Base-by-base conservation (phyloP, 371 early-diverging fungal species). In the Haplosporangium sp. region DNA sequence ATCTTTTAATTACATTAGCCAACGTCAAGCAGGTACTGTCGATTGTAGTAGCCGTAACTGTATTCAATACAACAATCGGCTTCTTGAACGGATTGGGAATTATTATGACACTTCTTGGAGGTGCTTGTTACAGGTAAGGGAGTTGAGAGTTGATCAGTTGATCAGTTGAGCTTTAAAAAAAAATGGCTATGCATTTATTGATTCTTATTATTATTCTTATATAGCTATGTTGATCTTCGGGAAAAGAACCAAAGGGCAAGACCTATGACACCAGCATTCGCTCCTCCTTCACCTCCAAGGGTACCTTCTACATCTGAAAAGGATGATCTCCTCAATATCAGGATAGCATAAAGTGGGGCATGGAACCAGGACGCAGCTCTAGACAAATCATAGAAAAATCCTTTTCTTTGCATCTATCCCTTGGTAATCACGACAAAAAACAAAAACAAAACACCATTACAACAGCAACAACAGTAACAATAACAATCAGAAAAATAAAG, bases 1-100 rank as follows among this genome's bases (percentile, higher is more conserved):
- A 38, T 89, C 92, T 37, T 89, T 92, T 59, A 77, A 72, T 39
- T 71, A 68, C 27, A 27, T 27, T 27, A 87, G 92, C 93, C 62
- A 95, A 96, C 77, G 94, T 95, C 48, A 95, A 96, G 85, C 95
- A 95, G 66, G 95, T 93, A 1, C 84, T 96, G 56, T 92, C 93
- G 35, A 93, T 96, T 55, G 85, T 92, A 19, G 75, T 95, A 48
- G 91, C 94, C 8, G 92, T 95, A 10, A 82, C 90, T 35, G 88
- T 96, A 45, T 96, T 96, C 84, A 79, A 89, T 57, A 85, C 91
- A 20, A 77, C 82, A 34, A 91, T 96, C 59, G 90, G 89, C 2
- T 64, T 82, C 27, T 85, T 87, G 35, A 95, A 94, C 62, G 90
- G 88, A 4, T 67, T 92, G 39, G 95, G 96, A 65, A 94, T 96